Evolutionary conservation across 2,329 filamentous ascomycete genomes (phyloP), one percentile per base, ranked within the genome.

Genomic region (Ceratocystis variospora): DNA sequence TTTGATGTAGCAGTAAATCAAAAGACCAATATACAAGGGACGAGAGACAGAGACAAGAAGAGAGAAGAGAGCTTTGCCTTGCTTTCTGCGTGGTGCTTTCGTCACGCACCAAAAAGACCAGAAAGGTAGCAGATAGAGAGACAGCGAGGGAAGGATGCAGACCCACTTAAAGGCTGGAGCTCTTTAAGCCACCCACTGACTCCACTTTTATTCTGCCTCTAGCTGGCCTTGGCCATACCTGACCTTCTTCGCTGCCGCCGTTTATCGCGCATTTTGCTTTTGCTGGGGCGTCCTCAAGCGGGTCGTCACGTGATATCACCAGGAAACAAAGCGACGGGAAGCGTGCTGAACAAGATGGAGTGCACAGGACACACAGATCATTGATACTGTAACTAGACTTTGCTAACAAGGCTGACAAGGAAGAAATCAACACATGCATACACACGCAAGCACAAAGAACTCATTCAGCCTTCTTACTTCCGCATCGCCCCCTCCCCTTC

Each of bases 251-350:
- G 53, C 25, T n/a, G 55, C 28, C 28, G 55, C 55, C 55, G 55
- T 59, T 59, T 59, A 59, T 59, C 28, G 55, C 55, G 55, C 55
- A 59, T 59, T 68, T 73, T 71, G 57, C 68, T 67, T 37, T 61
- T 22, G 48, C 48, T 15, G 22, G 48, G 10, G 46, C 17, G 17
- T 48, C 48, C n/a, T 50, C 48, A 41, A 41, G 37, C 37, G 37
- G 37, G 37, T 15, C 37, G 12, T 41, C 37, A 41, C 37, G 37
- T 41, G 37, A 41, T 8, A 41, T 15, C 3, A 0, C 12, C 37
- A 41, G 37, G 37, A 12, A 41, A 41, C 37, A 41, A 41, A 12
- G 37, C 37, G 10, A 41, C 10, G 37, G 37, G 37, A 15, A 41
- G 37, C 37, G 37, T 41, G 15, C 37, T 41, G 3, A 15, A 0